Base-by-base conservation (phyloP, 1,284 basidiomycete species). In the Trichosporon inkin region DNA sequence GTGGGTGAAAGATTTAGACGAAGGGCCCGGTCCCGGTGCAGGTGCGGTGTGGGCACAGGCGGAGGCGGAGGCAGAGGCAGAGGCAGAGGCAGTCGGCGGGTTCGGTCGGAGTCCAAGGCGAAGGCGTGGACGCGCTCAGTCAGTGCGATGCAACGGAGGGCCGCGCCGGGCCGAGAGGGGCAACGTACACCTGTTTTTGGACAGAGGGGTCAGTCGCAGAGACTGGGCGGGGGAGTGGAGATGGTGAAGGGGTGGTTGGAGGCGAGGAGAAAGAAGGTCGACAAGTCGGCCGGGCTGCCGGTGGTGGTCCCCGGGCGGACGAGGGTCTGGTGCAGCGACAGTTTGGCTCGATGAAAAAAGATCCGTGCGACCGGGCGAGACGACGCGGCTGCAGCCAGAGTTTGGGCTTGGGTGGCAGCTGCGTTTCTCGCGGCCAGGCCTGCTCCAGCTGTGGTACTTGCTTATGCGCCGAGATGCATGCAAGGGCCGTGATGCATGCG, bases 341-440 rank as follows among this genome's bases (percentile, higher is more conserved):
- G 44, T 49, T 49, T 49, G 44, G 44, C 40, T 22, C 44, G 28
- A 24, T 49, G 44, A 49, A 49, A 49, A 49, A 49, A 49, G 44
- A 49, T 49, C 44, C 44, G 44, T 49, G 44, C 44, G n/a, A 24
- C 44, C 41, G n/a, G n/a, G n/a, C n/a, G 8, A 32, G 28, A 49
- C 44, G 16, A 32, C 16, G 22, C 44, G 28, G 28, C 28, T 4
- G 28, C n/a, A n/a, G n/a, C n/a, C n/a, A 32, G 28, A 32, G 28
- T 32, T 32, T 32, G 28, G 8, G n/a, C n/a, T n/a, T n/a, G n/a
- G n/a, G n/a, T n/a, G n/a, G n/a, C n/a, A n/a, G n/a, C n/a, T n/a
- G n/a, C n/a, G n/a, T n/a, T n/a, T n/a, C n/a, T n/a, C n/a, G 41
- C 41, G 41, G 41, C 41, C 41, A 47, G n/a, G n/a, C n/a, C n/a